Evolutionary conservation across 208 protist species (phyloP).

Genomic region (Wallacemonas sp.): DNA sequence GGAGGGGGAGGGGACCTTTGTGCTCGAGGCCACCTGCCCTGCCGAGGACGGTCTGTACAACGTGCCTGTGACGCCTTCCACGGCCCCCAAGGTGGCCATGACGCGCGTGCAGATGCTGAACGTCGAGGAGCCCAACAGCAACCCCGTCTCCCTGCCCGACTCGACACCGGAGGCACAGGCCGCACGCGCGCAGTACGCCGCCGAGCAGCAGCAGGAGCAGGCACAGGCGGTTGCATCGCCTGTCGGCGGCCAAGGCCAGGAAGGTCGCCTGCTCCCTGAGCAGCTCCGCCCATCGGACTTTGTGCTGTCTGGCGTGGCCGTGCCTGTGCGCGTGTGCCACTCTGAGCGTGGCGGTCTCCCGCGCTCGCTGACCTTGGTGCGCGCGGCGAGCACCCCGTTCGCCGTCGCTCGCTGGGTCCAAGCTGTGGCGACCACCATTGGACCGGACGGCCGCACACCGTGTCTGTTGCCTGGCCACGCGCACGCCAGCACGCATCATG

Average conservation of each 20-base stretch:
- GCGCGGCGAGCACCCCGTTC: slow-evolving; percentile 25
- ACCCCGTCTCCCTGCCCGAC: not conserved
- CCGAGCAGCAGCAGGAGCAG: slow-evolving; percentile 20
- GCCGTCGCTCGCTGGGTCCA: slow-evolving; percentile 26
- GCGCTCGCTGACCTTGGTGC: slow-evolving; percentile 36
- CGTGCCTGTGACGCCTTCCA: not conserved
- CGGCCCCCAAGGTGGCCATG: not conserved
- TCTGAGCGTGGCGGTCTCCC: slow-evolving; percentile 45
- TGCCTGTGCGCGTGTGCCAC: slow-evolving; percentile 47
- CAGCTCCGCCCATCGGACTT: slow-evolving; percentile 28
- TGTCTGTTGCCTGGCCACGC: not conserved
- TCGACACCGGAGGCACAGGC: slow-evolving; percentile 19
- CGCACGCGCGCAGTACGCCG: slow-evolving; percentile 14
- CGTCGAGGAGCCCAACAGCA: not conserved
- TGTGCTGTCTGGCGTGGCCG: slow-evolving; percentile 26
- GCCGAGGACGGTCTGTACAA: slow-evolving; percentile 5
- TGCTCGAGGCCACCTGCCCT: not conserved
- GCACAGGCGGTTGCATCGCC: too few relatives aligned
- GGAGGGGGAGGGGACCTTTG: not conserved
- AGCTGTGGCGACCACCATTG: slow-evolving; percentile 1
- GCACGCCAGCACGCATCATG: not conserved
- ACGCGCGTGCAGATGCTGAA: slow-evolving; percentile 9
- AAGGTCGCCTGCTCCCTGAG: not conserved
- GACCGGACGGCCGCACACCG: not conserved
- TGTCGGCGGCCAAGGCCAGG: not conserved